A percentile compares a stretch with the other conserved stretches of the same genome.
Conservation (phyloP, 345 rosid genomes). For the Syzygium aqueum region DNA sequence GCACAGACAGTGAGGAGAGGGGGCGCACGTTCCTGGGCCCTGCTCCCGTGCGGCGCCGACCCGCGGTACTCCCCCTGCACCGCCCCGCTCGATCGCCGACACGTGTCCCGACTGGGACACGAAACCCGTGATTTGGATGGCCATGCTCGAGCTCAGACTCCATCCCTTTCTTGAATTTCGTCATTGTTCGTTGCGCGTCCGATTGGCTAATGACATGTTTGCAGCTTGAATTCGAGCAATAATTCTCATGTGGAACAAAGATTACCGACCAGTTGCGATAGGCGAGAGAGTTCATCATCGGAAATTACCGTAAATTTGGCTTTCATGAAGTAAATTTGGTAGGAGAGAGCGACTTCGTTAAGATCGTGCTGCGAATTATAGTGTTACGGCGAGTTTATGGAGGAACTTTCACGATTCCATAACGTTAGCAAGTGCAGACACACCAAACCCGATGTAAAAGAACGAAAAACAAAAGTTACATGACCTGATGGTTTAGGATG, state of each 20-base stretch:
- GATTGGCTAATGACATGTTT: not conserved
- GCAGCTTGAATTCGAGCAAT: rapidly evolving
- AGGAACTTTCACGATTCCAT: not conserved
- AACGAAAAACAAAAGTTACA: not conserved
- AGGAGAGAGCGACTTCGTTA: not conserved
- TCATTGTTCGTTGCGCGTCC: too few relatives aligned
- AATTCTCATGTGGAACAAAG: not conserved
- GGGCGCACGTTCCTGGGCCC: not conserved
- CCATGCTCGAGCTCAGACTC: too few relatives aligned
- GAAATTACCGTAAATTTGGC: not conserved
- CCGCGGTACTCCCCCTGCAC: not conserved
- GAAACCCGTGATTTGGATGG: too few relatives aligned
- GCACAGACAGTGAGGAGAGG: not conserved
- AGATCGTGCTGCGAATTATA: not conserved
- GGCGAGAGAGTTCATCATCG: rapidly evolving
- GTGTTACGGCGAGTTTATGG: rapidly evolving
- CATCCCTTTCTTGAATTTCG: too few relatives aligned
- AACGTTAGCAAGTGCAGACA: not conserved
- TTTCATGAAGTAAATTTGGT: not conserved
- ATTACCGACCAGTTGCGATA: rapidly evolving
- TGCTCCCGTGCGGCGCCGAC: not conserved
- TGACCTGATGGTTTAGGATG: not conserved
- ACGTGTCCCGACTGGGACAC: not conserved
- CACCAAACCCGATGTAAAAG: not conserved
- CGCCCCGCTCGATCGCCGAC: not conserved